Evolutionary conservation across 2,329 filamentous ascomycete genomes (phyloP).

Genomic region (Arthrinium puccinioides): DNA sequence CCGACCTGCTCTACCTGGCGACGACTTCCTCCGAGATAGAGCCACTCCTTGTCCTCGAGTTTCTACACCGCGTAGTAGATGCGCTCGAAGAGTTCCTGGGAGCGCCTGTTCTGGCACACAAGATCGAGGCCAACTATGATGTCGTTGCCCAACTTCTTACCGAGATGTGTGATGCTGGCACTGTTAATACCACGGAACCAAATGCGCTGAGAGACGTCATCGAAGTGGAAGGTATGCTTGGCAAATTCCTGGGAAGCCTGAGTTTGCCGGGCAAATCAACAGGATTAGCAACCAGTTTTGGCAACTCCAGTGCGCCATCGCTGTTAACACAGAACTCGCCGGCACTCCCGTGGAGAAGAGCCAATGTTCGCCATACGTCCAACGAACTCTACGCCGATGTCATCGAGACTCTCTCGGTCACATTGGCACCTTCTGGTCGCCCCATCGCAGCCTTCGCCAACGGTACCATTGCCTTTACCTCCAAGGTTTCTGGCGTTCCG

Average conservation of each 20-base stretch:
- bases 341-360: slow-evolving; percentile 76
- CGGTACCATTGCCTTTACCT: slow-evolving; percentile 89
- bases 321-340: slow-evolving; percentile 39
- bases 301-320: slow-evolving; percentile 30
- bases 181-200: slow-evolving; percentile 83
- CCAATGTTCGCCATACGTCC: slow-evolving; percentile 90
- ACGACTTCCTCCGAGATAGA: slow-evolving; percentile 83
- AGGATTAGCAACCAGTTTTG: slow-evolving; percentile 28
- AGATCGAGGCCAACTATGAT: slow-evolving; percentile 87
- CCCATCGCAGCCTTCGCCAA: slow-evolving; percentile 81
- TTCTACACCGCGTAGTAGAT: slow-evolving; percentile 88
- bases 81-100: slow-evolving; percentile 91
- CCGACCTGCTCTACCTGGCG: slow-evolving; percentile 77
- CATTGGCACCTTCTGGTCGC: slow-evolving; percentile 81
- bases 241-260: slow-evolving; percentile 81
- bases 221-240: slow-evolving; percentile 84
- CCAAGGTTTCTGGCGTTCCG: slow-evolving; percentile 89
- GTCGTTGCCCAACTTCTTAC: slow-evolving; percentile 85
- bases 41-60: slow-evolving; percentile 84
- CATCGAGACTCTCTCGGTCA: slow-evolving; percentile 82
- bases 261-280: slow-evolving; percentile 59
- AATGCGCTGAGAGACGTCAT: slow-evolving; percentile 89
- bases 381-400: slow-evolving; percentile 97
- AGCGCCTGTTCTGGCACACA: slow-evolving; percentile 74
- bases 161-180: slow-evolving; percentile 93